Evolutionary conservation across 768 basidiomycete species (phyloP), one percentile per base, ranked within the genome.

Genomic region (Lentinula aciculospora): DNA sequence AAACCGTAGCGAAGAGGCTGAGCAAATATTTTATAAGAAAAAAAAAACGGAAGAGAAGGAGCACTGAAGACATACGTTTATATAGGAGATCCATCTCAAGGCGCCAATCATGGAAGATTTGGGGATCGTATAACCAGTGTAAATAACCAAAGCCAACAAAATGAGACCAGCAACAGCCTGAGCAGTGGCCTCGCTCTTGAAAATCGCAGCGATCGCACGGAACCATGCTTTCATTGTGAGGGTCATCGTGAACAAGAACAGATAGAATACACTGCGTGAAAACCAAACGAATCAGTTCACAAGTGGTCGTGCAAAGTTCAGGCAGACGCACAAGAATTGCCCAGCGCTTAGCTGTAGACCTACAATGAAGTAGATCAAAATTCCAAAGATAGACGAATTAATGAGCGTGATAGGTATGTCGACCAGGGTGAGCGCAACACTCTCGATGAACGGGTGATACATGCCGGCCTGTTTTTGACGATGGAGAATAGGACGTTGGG

Each of bases 181-280:
- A 6, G 87, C 86, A 0, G 83, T 79, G 0, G 86, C 82, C 53
- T 82, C 80, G 8, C 76, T 73, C 45, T 75, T 75, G 65, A 86
- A 84, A 4, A 75, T 75, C 0, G 88, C 83, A 0, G 85, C 84
- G 10, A 89, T 63, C 0, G 76, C 75, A 27, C 91, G 78, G 78
- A 92, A 95, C 77, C 86, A 85, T 0, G 82, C 84, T 67, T 86
- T 86, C 81, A 92, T 87, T 7, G 84, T 70, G 23, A 91, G 53
- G 32, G 84, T 77, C 58, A 84, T 78, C 3, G 75, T 68, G 53
- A 83, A 75, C n/a, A 83, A 63, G 59, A 85, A 81, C 21, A 91
- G 65, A 66, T 81, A 78, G 67, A 79, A 84, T 23, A 76, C 80
- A 65, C 86, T 88, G 59, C 3, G 3, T 12, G 47, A 10, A 31